Evolutionary conservation across 139 green algal species (phyloP).

Genomic region (Tetradesmus lagerheimii): DNA sequence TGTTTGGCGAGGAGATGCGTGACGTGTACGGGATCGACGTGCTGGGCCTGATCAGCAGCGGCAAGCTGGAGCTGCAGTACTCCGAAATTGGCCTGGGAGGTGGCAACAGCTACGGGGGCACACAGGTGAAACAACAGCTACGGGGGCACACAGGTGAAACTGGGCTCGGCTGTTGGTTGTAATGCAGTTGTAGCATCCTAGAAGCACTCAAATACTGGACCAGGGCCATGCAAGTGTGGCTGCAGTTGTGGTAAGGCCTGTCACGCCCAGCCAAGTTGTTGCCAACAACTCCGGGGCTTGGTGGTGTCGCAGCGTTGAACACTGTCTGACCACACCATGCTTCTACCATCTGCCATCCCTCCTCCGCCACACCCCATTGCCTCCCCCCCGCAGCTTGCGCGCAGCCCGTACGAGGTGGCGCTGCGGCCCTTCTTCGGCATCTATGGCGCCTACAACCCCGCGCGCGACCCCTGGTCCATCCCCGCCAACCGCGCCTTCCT

Average conservation of each 20-base stretch:
- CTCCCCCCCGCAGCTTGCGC: not conserved
- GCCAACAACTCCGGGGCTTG: too few species aligned
- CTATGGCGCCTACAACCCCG: constrained; percentile 48
- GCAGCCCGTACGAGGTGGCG: constrained; percentile 53
- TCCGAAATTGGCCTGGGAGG: constrained; percentile 66
- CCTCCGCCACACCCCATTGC: not conserved
- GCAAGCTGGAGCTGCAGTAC: constrained; percentile 51
- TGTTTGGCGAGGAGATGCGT: constrained; percentile 38
- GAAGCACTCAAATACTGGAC: too few species aligned
- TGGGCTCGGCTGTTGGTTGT: too few species aligned
- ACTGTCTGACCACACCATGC: not conserved
- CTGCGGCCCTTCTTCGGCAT: constrained; percentile 63
- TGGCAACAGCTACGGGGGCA: constrained; percentile 19
- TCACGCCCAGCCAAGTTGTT: too few species aligned
- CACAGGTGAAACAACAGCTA: constrained; percentile 12
- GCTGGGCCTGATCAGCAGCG: constrained; percentile 15
- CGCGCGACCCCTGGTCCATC: constrained; percentile 20
- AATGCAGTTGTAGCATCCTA: too few species aligned
- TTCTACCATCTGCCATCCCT: not conserved
- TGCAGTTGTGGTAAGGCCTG: too few species aligned
- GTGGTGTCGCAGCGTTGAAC: not conserved
- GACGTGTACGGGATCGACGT: constrained; percentile 49
- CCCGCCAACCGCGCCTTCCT: constrained; percentile 6
- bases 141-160: not conserved
- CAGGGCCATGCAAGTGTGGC: too few species aligned